phyloP scores from a whole-genome alignment of 345 rosid genomes.

The Cardiospermum halicacabum region DNA sequence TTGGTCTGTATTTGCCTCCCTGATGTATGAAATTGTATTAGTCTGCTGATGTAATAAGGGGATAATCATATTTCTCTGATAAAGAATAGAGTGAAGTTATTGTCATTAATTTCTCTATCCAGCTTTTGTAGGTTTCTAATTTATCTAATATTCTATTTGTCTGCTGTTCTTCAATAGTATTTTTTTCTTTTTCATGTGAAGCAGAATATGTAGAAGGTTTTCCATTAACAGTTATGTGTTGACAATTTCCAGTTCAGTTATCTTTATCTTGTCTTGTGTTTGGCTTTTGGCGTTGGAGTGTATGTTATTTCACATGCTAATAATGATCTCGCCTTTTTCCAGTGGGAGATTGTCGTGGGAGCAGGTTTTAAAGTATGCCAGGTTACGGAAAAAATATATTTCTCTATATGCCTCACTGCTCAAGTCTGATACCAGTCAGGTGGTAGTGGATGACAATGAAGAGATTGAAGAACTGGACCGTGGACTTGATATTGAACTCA shows the following conservation, averaged over 20 bases:
- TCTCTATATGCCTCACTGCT: conserved; percentile 82
- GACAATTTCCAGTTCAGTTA: background rate
- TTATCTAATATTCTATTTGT: background rate
- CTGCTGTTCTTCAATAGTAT: background rate
- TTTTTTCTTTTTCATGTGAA: background rate
- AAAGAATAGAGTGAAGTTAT: background rate
- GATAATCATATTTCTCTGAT: background rate
- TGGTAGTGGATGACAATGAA: conserved; percentile 62
- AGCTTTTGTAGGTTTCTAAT: background rate
- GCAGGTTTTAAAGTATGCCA: conserved; percentile 66
- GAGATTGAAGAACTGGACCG: conserved; percentile 85
- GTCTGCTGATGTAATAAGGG: no score
- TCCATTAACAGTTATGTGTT: background rate
- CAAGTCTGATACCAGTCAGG: conserved; percentile 63
- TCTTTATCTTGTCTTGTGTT: background rate
- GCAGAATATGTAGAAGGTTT: background rate
- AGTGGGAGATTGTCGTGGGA: conserved; percentile 97
- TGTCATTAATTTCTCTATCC: background rate
- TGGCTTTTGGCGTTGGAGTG: background rate
- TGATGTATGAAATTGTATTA: no score
- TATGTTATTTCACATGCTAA: conserved; percentile 24
- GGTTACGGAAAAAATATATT: conserved; percentile 81
- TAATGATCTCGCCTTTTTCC: conserved; percentile 38
- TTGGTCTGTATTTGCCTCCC: background rate
- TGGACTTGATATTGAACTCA: conserved; percentile 81